Evolutionary conservation across 371 early-diverging fungal genomes (phyloP).

Genomic region (Paraphysoderma sedebokerense): DNA sequence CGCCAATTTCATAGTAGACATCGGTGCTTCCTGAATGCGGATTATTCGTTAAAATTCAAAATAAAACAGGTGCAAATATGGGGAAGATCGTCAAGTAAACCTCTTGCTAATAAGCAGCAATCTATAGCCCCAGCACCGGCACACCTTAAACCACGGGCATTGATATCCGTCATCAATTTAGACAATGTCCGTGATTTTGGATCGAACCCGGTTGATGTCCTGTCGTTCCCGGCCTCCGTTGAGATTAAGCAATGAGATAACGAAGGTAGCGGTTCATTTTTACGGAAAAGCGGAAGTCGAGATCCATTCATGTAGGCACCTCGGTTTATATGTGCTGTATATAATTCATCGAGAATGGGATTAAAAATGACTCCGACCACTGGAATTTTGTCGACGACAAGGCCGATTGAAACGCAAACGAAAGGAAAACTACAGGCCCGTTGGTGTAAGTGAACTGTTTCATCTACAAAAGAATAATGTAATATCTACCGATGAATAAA

Average conservation of each 20-base stretch:
- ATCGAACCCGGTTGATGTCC: slow-evolving; percentile 32
- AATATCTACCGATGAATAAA: slow-evolving; percentile 45
- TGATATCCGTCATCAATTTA: slow-evolving; percentile 7
- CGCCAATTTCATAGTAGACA: slow-evolving; percentile 80
- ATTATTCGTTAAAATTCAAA: no score
- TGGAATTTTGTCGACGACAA: slow-evolving; percentile 49
- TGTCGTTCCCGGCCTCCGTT: slow-evolving; percentile 69
- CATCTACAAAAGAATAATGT: neutral
- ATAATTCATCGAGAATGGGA: slow-evolving; percentile 67
- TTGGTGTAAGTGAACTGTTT: neutral
- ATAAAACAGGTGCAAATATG: no score
- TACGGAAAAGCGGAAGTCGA: slow-evolving; percentile 33
- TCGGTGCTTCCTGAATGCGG: no score
- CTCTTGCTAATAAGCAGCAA: slow-evolving; percentile 63
- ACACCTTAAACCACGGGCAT: slow-evolving; percentile 47
- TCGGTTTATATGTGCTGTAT: slow-evolving; percentile 37
- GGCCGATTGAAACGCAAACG: slow-evolving; percentile 67
- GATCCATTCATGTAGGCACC: slow-evolving; percentile 49
- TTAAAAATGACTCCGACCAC: slow-evolving; percentile 82
- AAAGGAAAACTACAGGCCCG: slow-evolving; percentile 45
- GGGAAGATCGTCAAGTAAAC: no score
- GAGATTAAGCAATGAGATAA: slow-evolving; percentile 50
- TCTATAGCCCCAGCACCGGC: slow-evolving; percentile 67
- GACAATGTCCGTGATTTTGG: slow-evolving; percentile 27
- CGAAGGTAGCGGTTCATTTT: slow-evolving; percentile 34